These are phyloP conservation scores for Backusella luteola DNA, from an alignment of 192 early-diverging fungal genomes.

Conservation along the genomic window DNA sequence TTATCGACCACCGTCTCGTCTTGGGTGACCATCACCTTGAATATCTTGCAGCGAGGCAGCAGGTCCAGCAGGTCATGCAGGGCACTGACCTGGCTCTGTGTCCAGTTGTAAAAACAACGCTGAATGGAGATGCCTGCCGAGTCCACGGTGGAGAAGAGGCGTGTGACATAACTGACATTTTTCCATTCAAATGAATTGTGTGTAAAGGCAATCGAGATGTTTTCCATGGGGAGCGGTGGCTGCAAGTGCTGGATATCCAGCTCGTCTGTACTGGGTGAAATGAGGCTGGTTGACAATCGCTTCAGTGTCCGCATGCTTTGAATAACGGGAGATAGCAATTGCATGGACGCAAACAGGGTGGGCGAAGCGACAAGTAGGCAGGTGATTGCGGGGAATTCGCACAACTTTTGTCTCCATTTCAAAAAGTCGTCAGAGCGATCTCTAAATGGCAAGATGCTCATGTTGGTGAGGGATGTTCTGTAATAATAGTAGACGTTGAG, in stretches of 20 bases:
- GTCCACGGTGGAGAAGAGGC: neutral
- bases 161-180: neutral
- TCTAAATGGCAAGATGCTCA: neutral
- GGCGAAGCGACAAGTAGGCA: neutral
- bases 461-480: neutral
- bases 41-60: neutral
- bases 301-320: neutral
- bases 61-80: neutral
- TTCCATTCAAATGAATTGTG: neutral
- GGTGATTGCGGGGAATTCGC: neutral
- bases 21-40: neutral
- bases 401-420: neutral
- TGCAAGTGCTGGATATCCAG: neutral
- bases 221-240: neutral
- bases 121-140: neutral
- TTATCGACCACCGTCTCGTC: neutral
- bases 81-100: neutral
- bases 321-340: neutral
- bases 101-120: neutral
- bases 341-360: neutral
- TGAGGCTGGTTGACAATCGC: neutral
- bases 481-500: constrained; percentile 1
- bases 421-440: constrained; percentile 1
- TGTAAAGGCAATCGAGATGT: neutral
- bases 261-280: neutral